Evolutionary conservation across 352 stramenopile species (phyloP), one percentile per base, ranked within the genome.

Genomic region (Globisporangium cystogenes): DNA sequence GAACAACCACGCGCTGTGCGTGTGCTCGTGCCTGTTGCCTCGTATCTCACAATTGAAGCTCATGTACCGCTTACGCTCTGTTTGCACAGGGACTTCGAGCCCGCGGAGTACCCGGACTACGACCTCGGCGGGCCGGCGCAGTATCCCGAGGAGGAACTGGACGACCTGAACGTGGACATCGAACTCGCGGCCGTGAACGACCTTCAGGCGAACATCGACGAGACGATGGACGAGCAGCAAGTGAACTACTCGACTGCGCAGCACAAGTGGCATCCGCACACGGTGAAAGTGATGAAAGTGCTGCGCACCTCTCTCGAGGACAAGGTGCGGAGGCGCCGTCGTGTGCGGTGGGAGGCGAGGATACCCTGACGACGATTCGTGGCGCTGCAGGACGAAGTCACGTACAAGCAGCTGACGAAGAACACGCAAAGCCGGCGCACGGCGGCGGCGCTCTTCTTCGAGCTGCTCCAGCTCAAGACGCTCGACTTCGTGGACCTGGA

Each of bases 191-290:
- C 83, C 3, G 81, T 88, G 27, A 91, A 89, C 51, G 79, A 94
- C 43, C 57, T 91, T 36, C 79, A 85, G 53, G 76, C 70, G 27
- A 86, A 87, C 62, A 68, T 76, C 24, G 72, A 82, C 41, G 62
- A 73, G 7, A 50, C 42, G 7, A 64, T 68, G 29, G 58, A 75
- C 4, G 58, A 74, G 43, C 26, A 74, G 33, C 58, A 62, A 31
- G 53, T 58, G 15, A 72, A 58, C 24, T 71, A 59, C 11, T 79
- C 76, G 0, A 82, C 74, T 1, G 81, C 76, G 6, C 79, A 90
- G 46, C 87, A 97, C 72, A 98, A 98, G 62, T 99, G 96, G 96
- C 96, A 99, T 73, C 97, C 96, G 36, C 94, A 99, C 68, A 99
- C 96, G 1, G 82, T 98, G 51, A 97, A 97, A 62, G 95, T 99